Evolutionary conservation across 306 rosid genomes (phyloP).

Genomic region (Cyamopsis tetragonoloba): DNA sequence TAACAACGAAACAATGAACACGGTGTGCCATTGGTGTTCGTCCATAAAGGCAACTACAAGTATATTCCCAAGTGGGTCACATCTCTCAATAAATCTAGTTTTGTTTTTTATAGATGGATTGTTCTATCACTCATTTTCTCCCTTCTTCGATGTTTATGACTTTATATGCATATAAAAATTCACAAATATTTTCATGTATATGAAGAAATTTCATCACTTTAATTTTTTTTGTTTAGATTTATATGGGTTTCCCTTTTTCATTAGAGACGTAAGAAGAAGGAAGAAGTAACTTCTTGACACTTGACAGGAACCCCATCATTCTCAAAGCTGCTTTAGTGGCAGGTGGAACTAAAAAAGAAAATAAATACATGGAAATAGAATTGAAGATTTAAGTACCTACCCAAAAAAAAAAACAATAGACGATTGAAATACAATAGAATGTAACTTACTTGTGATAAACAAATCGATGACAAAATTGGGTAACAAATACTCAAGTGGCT

Average conservation of each 20-base stretch:
- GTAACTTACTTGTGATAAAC: too few relatives aligned
- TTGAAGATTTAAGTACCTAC: too few relatives aligned
- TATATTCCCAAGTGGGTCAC: conserved; percentile 18
- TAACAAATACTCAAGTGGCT: too few relatives aligned
- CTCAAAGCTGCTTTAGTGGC: background rate
- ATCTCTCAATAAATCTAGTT: conserved; percentile 19
- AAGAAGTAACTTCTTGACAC: conserved; percentile 13
- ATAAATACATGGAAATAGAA: too few relatives aligned
- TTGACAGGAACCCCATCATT: background rate
- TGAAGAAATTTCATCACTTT: background rate
- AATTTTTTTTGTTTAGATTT: background rate
- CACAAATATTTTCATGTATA: conserved; percentile 9
- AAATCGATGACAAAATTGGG: too few relatives aligned
- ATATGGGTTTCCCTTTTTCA: background rate
- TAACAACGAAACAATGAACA: conserved; percentile 17
- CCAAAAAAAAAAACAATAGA: too few relatives aligned
- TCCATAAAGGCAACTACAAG: background rate
- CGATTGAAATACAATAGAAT: too few relatives aligned
- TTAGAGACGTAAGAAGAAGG: conserved; percentile 4
- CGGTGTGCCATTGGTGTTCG: conserved; percentile 1
- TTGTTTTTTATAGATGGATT: background rate
- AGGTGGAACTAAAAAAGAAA: background rate
- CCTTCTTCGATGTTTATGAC: background rate
- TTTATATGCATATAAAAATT: background rate
- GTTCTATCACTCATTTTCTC: conserved; percentile 20